phyloP scores from a whole-genome alignment of 495 filamentous ascomycete genomes.

The Penicillium longicatenatum region DNA sequence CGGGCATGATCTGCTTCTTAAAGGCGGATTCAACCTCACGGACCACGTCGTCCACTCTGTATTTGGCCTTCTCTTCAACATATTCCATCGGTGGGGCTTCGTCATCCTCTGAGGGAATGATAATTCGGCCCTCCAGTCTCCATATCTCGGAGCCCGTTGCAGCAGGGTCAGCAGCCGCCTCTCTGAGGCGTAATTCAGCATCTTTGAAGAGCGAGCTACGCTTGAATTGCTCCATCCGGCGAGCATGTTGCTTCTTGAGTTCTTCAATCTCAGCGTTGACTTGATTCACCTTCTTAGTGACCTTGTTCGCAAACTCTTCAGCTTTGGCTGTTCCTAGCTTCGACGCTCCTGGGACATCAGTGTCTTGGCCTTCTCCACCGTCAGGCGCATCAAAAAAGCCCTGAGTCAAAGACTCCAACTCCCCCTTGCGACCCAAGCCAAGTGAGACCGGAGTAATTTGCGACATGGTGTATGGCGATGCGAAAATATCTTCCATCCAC shows the following conservation, averaged over 20 bases:
- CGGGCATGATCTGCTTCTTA: conserved; percentile 56
- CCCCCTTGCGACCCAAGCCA: conserved; percentile 82
- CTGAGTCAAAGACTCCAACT: conserved; percentile 76
- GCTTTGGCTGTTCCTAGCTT: conserved; percentile 67
- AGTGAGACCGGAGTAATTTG: conserved; percentile 88
- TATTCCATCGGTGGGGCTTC: conserved; percentile 40
- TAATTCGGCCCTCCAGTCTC: conserved; percentile 62
- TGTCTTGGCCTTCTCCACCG: conserved; percentile 34
- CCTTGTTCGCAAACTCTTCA: conserved; percentile 76
- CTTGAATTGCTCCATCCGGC: conserved; percentile 71
- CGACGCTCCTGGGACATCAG: conserved; percentile 54
- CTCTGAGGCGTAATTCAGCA: conserved; percentile 59
- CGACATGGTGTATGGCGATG: conserved; percentile 76
- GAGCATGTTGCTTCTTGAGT: conserved; percentile 76
- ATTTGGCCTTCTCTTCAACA: conserved; percentile 47
- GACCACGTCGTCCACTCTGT: conserved; percentile 62
- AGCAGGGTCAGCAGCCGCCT: conserved; percentile 51
- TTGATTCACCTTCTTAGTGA: conserved; percentile 61
- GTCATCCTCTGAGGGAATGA: conserved; percentile 52
- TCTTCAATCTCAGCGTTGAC: conserved; percentile 77
- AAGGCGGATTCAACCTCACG: conserved; percentile 57
- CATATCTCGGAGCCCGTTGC: conserved; percentile 59
- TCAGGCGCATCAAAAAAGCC: conserved; percentile 71
- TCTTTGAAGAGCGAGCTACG: conserved; percentile 62
- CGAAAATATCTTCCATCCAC: conserved; percentile 98